Base-by-base conservation (phyloP, 2,329 filamentous ascomycete genomes). In the Aspergillus thermomutatus region DNA sequence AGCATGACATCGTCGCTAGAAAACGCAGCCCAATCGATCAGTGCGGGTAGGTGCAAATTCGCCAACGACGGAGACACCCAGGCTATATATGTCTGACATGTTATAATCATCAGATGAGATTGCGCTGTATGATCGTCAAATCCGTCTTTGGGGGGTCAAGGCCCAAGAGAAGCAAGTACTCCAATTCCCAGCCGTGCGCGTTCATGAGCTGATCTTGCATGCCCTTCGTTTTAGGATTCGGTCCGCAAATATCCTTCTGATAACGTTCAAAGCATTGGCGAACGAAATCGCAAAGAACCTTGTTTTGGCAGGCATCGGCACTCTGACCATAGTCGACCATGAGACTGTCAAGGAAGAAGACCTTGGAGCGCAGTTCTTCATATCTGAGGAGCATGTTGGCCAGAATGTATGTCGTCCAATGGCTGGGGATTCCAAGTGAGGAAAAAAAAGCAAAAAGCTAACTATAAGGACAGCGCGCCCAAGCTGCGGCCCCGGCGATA, bases 231-330 rank as follows among this genome's bases (percentile, higher is more conserved):
- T 34, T 55, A 91, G 89, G 71, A 92, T 99, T 56, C 91, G 93
- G 66, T 89, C 84, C 57, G 91, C 94, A 57, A 92, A 92, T 69
- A 89, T 99, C 65, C 87, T 97, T 48, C 85, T 99, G 60, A 88
- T 99, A 64, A 92, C 87, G 28, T 86, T 96, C 73, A 90, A 89
- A 69, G 92, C 90, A 0, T 84, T 99, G 17, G 92, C 90, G 56
- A 95, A 93, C 71, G 94, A 99, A 77, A 89, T 97, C 54, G 92
- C 94, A 61, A 99, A 99, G 80, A 99, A 97, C 71, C 87, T 99
- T 23, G 93, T 97, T 19, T 85, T 99, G 2, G 92, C 94, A 23
- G 94, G 94, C 58, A 89, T 99, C 66, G 89, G 90, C 56, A 93
- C 91, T 31, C 82, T 99, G 59, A 97, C 93, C 17, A 86, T 99